phyloP scores from a whole-genome alignment of 805 yeast genomes.

The Candida bentonensis region DNA sequence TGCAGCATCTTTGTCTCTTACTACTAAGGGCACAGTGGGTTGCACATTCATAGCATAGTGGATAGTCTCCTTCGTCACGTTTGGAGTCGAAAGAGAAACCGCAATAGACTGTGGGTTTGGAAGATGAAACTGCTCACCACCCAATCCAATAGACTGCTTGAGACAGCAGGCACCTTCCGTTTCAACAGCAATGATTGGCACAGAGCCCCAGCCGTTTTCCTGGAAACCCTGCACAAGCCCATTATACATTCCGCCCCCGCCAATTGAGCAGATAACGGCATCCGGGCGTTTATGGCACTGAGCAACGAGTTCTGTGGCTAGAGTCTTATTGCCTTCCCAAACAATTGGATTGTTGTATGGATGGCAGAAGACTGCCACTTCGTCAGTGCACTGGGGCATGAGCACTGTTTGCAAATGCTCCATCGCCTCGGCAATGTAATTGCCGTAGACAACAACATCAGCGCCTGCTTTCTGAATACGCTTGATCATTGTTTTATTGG shows the following conservation, averaged over 20 bases:
- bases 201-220: conserved; percentile 28
- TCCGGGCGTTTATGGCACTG: conserved; percentile 42
- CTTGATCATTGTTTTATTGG: conserved; percentile 32
- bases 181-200: conserved; percentile 37
- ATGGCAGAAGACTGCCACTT: conserved; percentile 68
- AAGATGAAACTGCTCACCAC: conserved; percentile 28
- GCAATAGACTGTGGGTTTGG: conserved; percentile 35
- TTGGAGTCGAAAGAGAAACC: conserved; percentile 44
- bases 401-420: conserved; percentile 54
- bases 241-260: conserved; percentile 85
- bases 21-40: conserved; percentile 26
- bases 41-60: conserved; percentile 24
- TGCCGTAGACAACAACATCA: conserved; percentile 43
- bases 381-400: conserved; percentile 42
- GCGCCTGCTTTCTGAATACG: conserved; percentile 39
- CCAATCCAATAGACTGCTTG: conserved; percentile 27
- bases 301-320: conserved; percentile 71
- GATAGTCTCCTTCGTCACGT: conserved; percentile 33
- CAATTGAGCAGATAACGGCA: conserved; percentile 80
- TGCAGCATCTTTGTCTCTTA: conserved; percentile 41
- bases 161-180: conserved; percentile 51
- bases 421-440: conserved; percentile 71
- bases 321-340: conserved; percentile 91
- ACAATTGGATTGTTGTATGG: conserved; percentile 88
- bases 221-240: conserved; percentile 74